Conservation (phyloP, 768 basidiomycete species). For the Cystoderma amianthinum region DNA sequence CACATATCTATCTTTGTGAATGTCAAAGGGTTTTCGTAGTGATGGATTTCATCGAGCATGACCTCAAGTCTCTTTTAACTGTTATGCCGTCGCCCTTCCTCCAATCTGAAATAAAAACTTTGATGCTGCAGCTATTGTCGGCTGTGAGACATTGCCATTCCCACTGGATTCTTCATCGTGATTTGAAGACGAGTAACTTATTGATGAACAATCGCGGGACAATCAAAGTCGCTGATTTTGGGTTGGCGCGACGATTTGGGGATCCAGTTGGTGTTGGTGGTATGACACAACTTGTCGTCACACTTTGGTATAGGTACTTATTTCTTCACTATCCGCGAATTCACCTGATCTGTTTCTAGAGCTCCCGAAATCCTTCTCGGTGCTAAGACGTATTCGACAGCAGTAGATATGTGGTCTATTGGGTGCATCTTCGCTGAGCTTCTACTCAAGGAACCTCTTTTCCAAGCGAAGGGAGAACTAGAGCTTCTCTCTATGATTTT, state of each 20-base stretch:
- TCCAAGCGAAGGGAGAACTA: constrained; percentile 93
- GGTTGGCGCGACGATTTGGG: constrained; percentile 90
- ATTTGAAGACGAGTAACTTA: constrained; percentile 95
- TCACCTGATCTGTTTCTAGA: constrained; percentile 31
- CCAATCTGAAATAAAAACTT: constrained; percentile 96
- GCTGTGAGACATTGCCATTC: constrained; percentile 92
- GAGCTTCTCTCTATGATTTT: constrained; percentile 94
- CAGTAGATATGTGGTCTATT: constrained; percentile 97
- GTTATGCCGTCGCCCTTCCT: constrained; percentile 96
- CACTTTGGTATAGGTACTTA: constrained; percentile 90
- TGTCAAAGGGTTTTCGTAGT: constrained; percentile 89
- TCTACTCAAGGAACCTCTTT: constrained; percentile 91
- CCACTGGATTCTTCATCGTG: constrained; percentile 97
- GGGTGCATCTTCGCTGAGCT: constrained; percentile 98
- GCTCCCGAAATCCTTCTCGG: constrained; percentile 95
- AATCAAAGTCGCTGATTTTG: constrained; percentile 98
- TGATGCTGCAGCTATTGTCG: constrained; percentile 88
- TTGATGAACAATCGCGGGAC: constrained; percentile 99
- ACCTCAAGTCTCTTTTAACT: constrained; percentile 91
- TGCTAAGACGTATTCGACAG: constrained; percentile 88
- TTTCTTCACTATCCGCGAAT: constrained; percentile 3
- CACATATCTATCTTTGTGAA: constrained; percentile 13
- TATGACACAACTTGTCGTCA: constrained; percentile 96
- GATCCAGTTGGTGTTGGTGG: constrained; percentile 96
- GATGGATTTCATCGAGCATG: constrained; percentile 99